Evolutionary conservation across 306 rosid species (phyloP).

Genomic region (Potentilla sterilis): DNA sequence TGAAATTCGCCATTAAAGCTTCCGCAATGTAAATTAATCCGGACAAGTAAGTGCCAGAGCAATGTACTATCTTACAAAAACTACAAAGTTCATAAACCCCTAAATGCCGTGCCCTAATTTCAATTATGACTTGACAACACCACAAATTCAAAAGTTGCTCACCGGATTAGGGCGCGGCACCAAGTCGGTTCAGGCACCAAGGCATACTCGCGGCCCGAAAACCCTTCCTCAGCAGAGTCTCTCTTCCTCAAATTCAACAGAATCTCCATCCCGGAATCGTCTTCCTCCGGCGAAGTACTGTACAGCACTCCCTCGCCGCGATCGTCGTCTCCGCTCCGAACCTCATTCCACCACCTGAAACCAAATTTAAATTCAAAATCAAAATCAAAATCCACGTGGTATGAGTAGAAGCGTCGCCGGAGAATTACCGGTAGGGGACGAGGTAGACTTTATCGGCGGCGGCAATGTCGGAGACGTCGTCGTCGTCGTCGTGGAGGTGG

Average conservation of each 20-base stretch:
- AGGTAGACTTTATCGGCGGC: constrained; percentile 51
- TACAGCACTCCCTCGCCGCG: constrained; percentile 52
- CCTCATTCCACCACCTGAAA: constrained; percentile 82
- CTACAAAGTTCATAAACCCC: not conserved
- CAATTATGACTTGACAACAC: not conserved
- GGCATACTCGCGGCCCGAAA: constrained; percentile 64
- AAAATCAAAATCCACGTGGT: not conserved
- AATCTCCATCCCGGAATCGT: constrained; percentile 42
- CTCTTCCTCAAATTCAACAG: constrained; percentile 49
- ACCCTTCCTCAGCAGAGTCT: constrained; percentile 39
- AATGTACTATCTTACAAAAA: not conserved
- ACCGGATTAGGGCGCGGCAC: constrained; percentile 74
- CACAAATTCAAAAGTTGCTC: constrained; percentile 4
- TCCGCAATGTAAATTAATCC: not conserved
- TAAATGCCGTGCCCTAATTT: not conserved
- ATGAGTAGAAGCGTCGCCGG: not conserved
- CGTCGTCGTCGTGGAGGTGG: constrained; percentile 21
- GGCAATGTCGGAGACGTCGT: constrained; percentile 8
- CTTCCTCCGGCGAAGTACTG: constrained; percentile 32
- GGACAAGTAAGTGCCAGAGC: not conserved
- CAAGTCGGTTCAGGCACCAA: constrained; percentile 68
- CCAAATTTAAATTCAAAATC: not conserved
- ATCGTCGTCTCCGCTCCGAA: constrained; percentile 38
- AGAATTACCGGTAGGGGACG: constrained; percentile 38
- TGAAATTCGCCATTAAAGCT: not conserved